Conservation (phyloP, 441 rosid genomes). For the Capsella rubella region DNA sequence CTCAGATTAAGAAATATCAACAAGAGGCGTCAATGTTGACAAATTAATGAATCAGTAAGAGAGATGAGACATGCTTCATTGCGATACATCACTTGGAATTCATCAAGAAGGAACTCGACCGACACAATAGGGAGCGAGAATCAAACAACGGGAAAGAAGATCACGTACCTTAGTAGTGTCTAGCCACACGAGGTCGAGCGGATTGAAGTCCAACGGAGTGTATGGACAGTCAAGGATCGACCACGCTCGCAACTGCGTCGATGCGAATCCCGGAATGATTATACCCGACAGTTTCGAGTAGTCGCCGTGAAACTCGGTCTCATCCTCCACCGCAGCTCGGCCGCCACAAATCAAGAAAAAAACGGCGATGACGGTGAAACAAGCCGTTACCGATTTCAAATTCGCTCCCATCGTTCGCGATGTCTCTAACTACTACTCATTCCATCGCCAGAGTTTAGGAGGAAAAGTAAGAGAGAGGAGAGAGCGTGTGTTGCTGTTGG, state of each 20-base stretch:
- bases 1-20: constrained; percentile 8
- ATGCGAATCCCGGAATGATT: constrained; percentile 97
- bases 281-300: constrained; percentile 90
- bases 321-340: constrained; percentile 35
- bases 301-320: constrained; percentile 58
- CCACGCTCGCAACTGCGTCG: constrained; percentile 98
- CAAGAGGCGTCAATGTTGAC: constrained; percentile 8
- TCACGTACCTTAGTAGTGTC: constrained; percentile 85
- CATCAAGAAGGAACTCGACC: constrained; percentile 18
- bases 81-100: constrained; percentile 11
- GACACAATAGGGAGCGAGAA: constrained; percentile 6
- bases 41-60: constrained; percentile 16
- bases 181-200: constrained; percentile 98
- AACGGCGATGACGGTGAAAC: constrained; percentile 7
- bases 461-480: constrained; percentile 32
- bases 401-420: constrained; percentile 36
- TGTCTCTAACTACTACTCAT: constrained; percentile 37
- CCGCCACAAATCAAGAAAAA: constrained; percentile 22
- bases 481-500: background rate
- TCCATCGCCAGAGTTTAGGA: constrained; percentile 43
- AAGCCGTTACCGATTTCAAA: constrained; percentile 36
- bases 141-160: constrained; percentile 16
- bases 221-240: constrained; percentile 97
- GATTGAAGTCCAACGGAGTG: constrained; percentile 97
- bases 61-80: background rate